Evolutionary conservation across 306 rosid species (phyloP), one percentile per base, ranked within the genome.

Genomic region (Abrus precatorius): DNA sequence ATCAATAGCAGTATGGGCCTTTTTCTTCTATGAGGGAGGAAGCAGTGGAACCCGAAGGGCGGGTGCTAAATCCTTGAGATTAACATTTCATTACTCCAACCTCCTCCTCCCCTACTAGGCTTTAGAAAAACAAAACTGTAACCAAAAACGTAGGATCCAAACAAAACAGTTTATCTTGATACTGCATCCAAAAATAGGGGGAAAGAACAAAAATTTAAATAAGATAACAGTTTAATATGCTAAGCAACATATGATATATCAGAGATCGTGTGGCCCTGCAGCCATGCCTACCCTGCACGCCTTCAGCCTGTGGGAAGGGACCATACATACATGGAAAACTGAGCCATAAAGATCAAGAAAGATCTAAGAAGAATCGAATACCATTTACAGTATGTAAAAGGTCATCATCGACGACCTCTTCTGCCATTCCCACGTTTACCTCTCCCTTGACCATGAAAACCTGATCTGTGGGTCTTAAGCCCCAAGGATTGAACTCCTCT

Each of bases 401-500:
- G 47, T 30, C 78, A 5, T 38, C 43, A 84, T 43, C 90, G 47
- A 27, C 71, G 80, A 2, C 91, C 86, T 60, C 95, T 67, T 71
- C 94, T 78, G 7, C 85, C 66, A 36, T 38, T 11, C 60, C 81
- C 5, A 74, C 76, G 10, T 61, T 59, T 44, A 62, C 90, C 82
- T 2, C 88, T 77, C 48, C 93, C 92, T 7, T 64, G 72, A 14
- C 99, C 90, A 10, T 82, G 82, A 10, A 88, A 87, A 38, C 32
- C 77, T 29, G 85, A 33, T 50, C 65, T 74, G 34, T 80, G 55
- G 34, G 87, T 72, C 76, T 88, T 88, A 12, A 89, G 91, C 60
- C 92, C 97, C 69, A 88, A 79, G 1, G 94, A 88, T 60, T 90
- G 93, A 63, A 87, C 84, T 48, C 97, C 97, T 66, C 99, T 84